Percentiles rank a stretch among this genome's conserved stretches.
Conservation (phyloP, 1,284 basidiomycete genomes). For the Trichosporon coremiiforme region DNA sequence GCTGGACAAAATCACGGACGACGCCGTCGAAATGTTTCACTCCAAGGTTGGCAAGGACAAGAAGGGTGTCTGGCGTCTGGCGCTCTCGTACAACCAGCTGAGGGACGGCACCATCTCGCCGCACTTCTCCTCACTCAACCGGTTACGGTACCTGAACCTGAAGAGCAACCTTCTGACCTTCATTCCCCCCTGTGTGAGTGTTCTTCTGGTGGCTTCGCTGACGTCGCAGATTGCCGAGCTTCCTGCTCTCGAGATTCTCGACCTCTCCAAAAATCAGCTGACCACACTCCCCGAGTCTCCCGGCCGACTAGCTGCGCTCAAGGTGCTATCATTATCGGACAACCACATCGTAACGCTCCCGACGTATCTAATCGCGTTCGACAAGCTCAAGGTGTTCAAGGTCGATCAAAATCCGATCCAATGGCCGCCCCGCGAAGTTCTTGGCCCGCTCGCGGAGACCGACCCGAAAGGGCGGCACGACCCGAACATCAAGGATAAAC, state of each 20-base stretch:
- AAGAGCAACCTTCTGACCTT: slow-evolving; percentile 81
- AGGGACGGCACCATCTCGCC: slow-evolving; percentile 68
- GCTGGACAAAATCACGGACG: slow-evolving; percentile 71
- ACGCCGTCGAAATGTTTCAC: slow-evolving; percentile 69
- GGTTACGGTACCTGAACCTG: slow-evolving; percentile 88
- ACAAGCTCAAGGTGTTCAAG: slow-evolving; percentile 75
- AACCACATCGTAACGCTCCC: slow-evolving; percentile 83
- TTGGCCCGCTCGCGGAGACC: slow-evolving; percentile 26
- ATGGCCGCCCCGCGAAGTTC: slow-evolving; percentile 66
- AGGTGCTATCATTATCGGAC: slow-evolving; percentile 84
- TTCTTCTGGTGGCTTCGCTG: background rate
- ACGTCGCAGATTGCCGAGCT: slow-evolving; percentile 72
- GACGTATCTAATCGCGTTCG: slow-evolving; percentile 73
- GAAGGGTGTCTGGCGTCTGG: slow-evolving; percentile 71
- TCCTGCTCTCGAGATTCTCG: slow-evolving; percentile 87
- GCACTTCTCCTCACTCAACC: slow-evolving; percentile 73
- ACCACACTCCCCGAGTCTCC: slow-evolving; percentile 75
- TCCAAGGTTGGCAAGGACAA: slow-evolving; percentile 63
- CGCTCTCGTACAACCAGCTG: slow-evolving; percentile 82
- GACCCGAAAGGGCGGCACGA: slow-evolving; percentile 18
- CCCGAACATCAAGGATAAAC: slow-evolving; percentile 9
- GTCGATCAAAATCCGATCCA: slow-evolving; percentile 88
- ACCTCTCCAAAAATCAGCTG: slow-evolving; percentile 92
- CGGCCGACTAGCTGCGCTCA: slow-evolving; percentile 75
- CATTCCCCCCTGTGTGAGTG: slow-evolving; percentile 82